phyloP scores from a whole-genome alignment of 495 filamentous ascomycete species.

The Aeminium ludgeri region DNA sequence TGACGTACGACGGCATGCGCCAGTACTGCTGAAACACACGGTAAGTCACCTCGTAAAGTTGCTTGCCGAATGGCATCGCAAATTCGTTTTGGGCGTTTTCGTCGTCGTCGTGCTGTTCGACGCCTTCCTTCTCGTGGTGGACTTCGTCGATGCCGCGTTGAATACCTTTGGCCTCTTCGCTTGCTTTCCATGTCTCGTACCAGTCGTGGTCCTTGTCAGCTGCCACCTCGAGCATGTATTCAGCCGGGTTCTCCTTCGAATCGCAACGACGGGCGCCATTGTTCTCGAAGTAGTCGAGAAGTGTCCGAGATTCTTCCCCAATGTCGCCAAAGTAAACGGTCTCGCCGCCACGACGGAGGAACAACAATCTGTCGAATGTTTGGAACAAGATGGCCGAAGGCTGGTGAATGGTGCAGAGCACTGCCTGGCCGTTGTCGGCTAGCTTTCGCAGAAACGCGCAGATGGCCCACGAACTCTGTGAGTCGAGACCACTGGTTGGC shows the following conservation, averaged over 20 bases:
- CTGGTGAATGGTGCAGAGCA: constrained; percentile 17
- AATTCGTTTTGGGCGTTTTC: constrained; percentile 27
- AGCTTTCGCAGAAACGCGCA: constrained; percentile 16
- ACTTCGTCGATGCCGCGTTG: constrained; percentile 52
- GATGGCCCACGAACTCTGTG: constrained; percentile 16
- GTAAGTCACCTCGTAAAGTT: constrained; percentile 23
- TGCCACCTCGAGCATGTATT: constrained; percentile 59
- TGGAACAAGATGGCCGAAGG: constrained; percentile 40
- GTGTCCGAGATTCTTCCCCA: constrained; percentile 34
- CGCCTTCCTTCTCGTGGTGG: constrained; percentile 36
- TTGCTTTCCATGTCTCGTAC: constrained; percentile 62
- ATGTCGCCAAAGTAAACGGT: constrained; percentile 57
- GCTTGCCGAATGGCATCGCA: constrained; percentile 24
- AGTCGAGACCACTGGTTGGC: constrained; percentile 21
- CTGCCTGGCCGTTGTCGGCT: constrained; percentile 16
- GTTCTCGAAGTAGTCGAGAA: constrained; percentile 49
- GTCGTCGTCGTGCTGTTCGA: constrained; percentile 19
- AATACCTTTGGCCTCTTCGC: constrained; percentile 49
- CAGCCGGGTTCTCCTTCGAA: constrained; percentile 42
- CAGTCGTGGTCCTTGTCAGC: constrained; percentile 60
- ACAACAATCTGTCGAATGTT: constrained; percentile 53
- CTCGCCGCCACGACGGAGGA: constrained; percentile 52
- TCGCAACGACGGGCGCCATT: constrained; percentile 46
- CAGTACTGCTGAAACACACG: constrained; percentile 26
- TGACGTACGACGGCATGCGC: constrained; percentile 27